These are phyloP conservation scores for Scleromitrula shiraiana DNA, from an alignment of 2,329 filamentous ascomycete genomes.

Conservation along the genomic window DNA sequence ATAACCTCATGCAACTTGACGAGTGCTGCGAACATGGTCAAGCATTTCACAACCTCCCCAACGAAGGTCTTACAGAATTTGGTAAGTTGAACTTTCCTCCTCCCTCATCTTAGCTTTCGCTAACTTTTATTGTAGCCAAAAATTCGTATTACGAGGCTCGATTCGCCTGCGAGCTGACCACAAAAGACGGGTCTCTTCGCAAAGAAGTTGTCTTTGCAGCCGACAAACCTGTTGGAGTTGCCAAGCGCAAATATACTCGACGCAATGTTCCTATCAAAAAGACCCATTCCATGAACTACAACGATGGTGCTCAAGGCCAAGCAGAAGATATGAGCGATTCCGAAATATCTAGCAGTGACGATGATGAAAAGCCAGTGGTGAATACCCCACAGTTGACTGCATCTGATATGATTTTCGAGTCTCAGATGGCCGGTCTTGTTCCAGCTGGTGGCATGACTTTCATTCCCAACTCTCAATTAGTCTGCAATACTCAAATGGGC, in stretches of 20 bases:
- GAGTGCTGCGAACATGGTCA: not conserved
- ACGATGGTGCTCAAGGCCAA: not conserved
- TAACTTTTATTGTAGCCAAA: not conserved
- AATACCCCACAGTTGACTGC: not conserved
- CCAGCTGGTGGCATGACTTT: too few species aligned
- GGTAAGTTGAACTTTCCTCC: not conserved
- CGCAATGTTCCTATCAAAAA: not conserved
- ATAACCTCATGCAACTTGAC: not conserved
- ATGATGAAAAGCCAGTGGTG: not conserved
- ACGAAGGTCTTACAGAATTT: not conserved
- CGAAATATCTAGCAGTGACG: not conserved
- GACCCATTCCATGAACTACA: not conserved
- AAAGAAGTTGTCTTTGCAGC: not conserved
- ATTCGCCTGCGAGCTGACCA: too few species aligned
- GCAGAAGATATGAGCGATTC: not conserved
- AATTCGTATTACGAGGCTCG: not conserved
- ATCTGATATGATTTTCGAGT: not conserved
- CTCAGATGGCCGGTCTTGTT: not conserved
- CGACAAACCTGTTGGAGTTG: not conserved
- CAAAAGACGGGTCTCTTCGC: too few species aligned
- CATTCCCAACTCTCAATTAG: not conserved
- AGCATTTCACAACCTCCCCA: not conserved
- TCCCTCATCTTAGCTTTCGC: too few species aligned
- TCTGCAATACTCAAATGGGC: not conserved
- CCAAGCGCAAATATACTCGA: constrained; percentile 4